Evolutionary conservation across 2,329 filamentous ascomycete genomes (phyloP).

Genomic region (Ophiosphaerella narmari): DNA sequence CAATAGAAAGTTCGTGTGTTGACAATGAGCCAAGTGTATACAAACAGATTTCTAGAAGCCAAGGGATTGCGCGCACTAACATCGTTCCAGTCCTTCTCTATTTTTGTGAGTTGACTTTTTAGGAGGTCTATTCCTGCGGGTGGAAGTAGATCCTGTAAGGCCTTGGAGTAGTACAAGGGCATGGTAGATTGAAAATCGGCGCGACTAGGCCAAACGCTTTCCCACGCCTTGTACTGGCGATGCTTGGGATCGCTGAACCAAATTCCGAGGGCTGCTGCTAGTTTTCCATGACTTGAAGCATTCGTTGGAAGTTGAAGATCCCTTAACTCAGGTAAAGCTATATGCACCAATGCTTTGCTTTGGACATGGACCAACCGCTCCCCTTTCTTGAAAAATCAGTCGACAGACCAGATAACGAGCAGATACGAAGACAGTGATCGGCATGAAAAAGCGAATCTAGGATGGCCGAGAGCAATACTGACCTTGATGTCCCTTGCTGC

Average conservation of each 20-base stretch:
- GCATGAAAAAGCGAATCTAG: not conserved
- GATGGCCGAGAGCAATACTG: constrained; percentile 20
- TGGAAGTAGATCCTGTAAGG: constrained; percentile 48
- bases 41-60: constrained; percentile 50
- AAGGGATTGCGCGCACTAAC: constrained; percentile 52
- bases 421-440: not conserved
- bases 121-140: constrained; percentile 52
- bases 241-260: constrained; percentile 47
- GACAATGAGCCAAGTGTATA: constrained; percentile 64
- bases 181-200: constrained; percentile 63
- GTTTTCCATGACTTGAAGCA: constrained; percentile 69
- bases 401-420: not conserved
- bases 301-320: constrained; percentile 56
- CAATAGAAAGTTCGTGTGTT: constrained; percentile 66
- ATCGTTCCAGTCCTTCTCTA: constrained; percentile 56
- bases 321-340: constrained; percentile 60
- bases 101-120: constrained; percentile 58
- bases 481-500: constrained; percentile 71
- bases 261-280: constrained; percentile 70
- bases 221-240: constrained; percentile 60
- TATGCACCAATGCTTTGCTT: constrained; percentile 66
- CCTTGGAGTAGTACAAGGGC: constrained; percentile 60
- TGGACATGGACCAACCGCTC: constrained; percentile 68
- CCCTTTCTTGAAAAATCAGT: constrained; percentile 54
- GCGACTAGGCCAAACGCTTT: constrained; percentile 67